phyloP scores from a whole-genome alignment of 2,329 filamentous ascomycete genomes.

The Fusarium duplospermum region DNA sequence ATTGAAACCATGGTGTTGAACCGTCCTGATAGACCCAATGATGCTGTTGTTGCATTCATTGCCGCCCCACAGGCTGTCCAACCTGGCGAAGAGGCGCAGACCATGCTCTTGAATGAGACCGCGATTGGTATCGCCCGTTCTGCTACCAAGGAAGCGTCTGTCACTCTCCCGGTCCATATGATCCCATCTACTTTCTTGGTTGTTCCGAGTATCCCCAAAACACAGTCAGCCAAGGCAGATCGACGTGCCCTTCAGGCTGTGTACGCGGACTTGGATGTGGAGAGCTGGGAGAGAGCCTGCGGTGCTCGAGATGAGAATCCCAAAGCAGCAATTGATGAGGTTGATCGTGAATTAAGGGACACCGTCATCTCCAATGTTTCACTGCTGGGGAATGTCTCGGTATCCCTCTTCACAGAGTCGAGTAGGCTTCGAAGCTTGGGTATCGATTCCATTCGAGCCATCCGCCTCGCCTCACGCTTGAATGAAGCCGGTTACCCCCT shows the following conservation, averaged over 20 bases:
- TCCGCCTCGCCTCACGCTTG: slow-evolving; percentile 4
- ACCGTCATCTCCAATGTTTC: neutral
- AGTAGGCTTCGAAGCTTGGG: slow-evolving; percentile 6
- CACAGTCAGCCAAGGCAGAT: slow-evolving; percentile 12
- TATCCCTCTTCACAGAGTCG: neutral
- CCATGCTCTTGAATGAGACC: neutral
- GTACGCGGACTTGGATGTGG: neutral
- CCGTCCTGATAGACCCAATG: neutral
- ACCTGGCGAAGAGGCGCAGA: neutral
- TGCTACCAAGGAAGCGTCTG: slow-evolving; percentile 1
- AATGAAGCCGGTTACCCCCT: slow-evolving; percentile 5
- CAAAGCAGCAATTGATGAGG: neutral
- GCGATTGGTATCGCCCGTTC: slow-evolving; percentile 3
- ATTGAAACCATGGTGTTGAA: slow-evolving; percentile 12
- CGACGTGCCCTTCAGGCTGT: slow-evolving; percentile 5
- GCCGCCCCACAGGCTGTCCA: neutral
- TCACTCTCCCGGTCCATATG: neutral
- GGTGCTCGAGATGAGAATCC: neutral
- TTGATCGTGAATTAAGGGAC: neutral
- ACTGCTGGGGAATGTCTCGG: neutral
- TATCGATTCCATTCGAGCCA: slow-evolving; percentile 11
- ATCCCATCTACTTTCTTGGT: slow-evolving; percentile 1
- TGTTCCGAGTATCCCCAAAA: slow-evolving; percentile 6
- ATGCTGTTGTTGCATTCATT: slow-evolving; percentile 4
- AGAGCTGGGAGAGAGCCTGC: slow-evolving; percentile 4